These are phyloP conservation scores for Ceratobasidium theobromae DNA, from an alignment of 1,284 basidiomycete species.

Conservation along the genomic window DNA sequence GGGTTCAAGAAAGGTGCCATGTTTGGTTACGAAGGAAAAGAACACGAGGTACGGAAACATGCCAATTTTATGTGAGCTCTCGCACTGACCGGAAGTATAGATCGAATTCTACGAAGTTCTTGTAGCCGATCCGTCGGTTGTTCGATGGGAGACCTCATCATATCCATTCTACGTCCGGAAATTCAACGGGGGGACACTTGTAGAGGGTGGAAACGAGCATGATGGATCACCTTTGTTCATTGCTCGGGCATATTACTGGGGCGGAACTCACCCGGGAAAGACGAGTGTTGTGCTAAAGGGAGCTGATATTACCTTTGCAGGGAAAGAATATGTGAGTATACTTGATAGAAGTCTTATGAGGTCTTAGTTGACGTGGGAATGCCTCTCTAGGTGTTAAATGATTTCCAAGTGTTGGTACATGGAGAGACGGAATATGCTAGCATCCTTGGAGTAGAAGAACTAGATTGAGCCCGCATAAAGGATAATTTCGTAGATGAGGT, in stretches of 20 bases:
- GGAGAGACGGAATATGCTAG: background rate
- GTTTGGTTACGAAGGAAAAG: slow-evolving; percentile 25
- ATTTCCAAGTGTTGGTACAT: slow-evolving; percentile 23
- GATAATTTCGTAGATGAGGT: no score
- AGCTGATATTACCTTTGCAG: slow-evolving; percentile 24
- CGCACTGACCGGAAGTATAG: background rate
- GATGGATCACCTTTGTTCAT: slow-evolving; percentile 20
- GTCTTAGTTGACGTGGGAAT: background rate
- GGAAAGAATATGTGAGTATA: slow-evolving; percentile 19
- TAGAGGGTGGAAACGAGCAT: slow-evolving; percentile 25
- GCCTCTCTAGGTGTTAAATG: slow-evolving; percentile 5
- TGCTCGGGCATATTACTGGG: slow-evolving; percentile 23
- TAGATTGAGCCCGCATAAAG: no score
- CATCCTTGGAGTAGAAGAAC: no score
- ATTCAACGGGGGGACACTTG: slow-evolving; percentile 6
- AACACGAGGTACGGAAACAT: slow-evolving; percentile 10
- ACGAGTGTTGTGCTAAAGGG: slow-evolving; percentile 19
- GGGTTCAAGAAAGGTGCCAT: slow-evolving; percentile 23
- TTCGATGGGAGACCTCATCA: slow-evolving; percentile 17
- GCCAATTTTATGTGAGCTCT: background rate
- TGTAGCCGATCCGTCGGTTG: slow-evolving; percentile 6
- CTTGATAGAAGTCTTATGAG: background rate
- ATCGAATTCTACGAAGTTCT: slow-evolving; percentile 29
- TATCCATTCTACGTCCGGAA: slow-evolving; percentile 21
- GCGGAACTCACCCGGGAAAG: slow-evolving; percentile 27